Conservation (phyloP, 768 basidiomycete genomes). For the Tephrocybe sp. region DNA sequence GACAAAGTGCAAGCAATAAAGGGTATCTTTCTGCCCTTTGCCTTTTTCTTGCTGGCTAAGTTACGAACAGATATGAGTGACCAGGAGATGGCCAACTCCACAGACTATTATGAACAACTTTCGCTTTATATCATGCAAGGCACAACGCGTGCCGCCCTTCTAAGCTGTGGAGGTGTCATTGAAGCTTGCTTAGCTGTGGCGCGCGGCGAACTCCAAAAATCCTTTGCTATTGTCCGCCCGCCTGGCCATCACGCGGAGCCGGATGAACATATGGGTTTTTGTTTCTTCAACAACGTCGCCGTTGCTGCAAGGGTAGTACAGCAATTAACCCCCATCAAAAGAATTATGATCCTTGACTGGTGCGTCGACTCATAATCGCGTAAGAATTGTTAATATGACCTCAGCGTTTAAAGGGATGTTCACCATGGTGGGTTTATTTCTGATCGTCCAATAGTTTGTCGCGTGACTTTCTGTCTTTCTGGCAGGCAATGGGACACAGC, state of each 20-base stretch:
- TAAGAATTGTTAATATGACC: not conserved
- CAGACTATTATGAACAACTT: constrained; percentile 82
- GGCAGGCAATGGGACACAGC: constrained; percentile 93
- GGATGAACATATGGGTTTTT: constrained; percentile 98
- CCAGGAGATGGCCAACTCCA: constrained; percentile 73
- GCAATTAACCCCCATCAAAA: constrained; percentile 64
- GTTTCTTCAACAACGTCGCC: constrained; percentile 98
- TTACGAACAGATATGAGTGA: constrained; percentile 59
- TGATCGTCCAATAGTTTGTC: not conserved
- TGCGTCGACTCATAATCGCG: constrained; percentile 35
- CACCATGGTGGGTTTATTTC: constrained; percentile 61
- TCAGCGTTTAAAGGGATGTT: constrained; percentile 59
- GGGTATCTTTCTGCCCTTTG: constrained; percentile 48
- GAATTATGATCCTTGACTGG: constrained; percentile 94
- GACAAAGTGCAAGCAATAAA: constrained; percentile 82
- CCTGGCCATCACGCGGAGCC: constrained; percentile 99
- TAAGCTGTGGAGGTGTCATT: constrained; percentile 94
- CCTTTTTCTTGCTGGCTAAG: constrained; percentile 1
- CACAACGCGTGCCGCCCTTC: constrained; percentile 79
- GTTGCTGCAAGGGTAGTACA: constrained; percentile 86
- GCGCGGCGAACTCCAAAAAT: constrained; percentile 71
- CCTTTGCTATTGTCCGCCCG: constrained; percentile 93
- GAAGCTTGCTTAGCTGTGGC: constrained; percentile 88
- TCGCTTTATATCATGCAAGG: constrained; percentile 89
- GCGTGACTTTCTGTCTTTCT: not conserved